Base-by-base conservation (phyloP, 495 filamentous ascomycete genomes). In the Penicillium cinerascens region DNA sequence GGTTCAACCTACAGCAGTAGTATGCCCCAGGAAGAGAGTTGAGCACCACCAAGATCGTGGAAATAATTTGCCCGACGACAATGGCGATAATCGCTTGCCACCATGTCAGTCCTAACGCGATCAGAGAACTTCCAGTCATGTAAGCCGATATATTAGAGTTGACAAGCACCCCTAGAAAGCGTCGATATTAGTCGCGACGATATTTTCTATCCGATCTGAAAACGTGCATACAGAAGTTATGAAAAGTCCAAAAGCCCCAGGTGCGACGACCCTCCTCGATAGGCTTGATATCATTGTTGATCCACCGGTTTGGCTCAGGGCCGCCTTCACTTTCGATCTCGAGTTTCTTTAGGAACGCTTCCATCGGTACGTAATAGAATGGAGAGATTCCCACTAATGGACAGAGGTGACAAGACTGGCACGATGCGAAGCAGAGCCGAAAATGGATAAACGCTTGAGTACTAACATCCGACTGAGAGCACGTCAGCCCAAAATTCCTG, bases 231-330 rank as follows among this genome's bases (percentile, higher is more conserved):
- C 63, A 63, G 42, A 54, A 59, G 27, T 65, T 58, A 33, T 65
- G 60, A 22, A 56, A 65, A 1, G 63, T 65, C 63, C 63, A 65
- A 21, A 60, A 58, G 9, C 35, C 52, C 63, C 63, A 65, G 10
- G 51, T 63, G 5, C 63, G 53, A 11, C 63, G 52, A n/a, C 27
- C 47, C 5, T 47, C 27, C 36, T 65, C 63, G 15, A 65, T 54
- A 36, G 63, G 63, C 44, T 65, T 63, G 37, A 65, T 65, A 39
- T 65, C 63, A 42, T 65, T 56, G 41, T 65, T 65, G 27, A 65
- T 52, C 63, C 63, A 65, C 44, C 56, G 49, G 22, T 57, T 47
- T 16, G 60, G 50, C 1, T 45, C 17, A 9, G 39, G 44, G 21
- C 54, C 60, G 16, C 56, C 56, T 39, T 63, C 57, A n/a, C 35